Conservation (phyloP, 805 yeast genomes). For the Candida sanyiensis region DNA sequence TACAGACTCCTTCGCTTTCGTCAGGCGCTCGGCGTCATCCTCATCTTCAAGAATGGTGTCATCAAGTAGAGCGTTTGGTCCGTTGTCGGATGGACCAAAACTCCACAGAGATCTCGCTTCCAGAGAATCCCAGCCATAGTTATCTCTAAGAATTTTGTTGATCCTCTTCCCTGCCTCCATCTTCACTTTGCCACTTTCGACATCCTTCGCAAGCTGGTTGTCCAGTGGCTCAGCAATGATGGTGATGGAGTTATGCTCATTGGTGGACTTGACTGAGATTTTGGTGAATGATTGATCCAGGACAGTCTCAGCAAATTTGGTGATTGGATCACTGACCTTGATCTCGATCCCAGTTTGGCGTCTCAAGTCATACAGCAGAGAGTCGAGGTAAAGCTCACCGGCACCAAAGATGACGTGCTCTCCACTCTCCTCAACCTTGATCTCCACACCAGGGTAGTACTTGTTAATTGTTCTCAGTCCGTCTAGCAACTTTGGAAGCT, state of each 20-base stretch:
- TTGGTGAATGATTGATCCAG: conserved; percentile 59
- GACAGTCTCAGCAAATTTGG: conserved; percentile 75
- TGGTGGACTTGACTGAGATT: conserved; percentile 53
- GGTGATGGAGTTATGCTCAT: conserved; percentile 52
- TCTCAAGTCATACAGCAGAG: conserved; percentile 72
- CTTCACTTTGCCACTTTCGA: conserved; percentile 40
- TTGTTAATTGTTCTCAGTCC: conserved; percentile 59
- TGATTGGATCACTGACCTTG: conserved; percentile 79
- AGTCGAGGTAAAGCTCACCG: conserved; percentile 87
- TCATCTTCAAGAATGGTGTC: conserved; percentile 67
- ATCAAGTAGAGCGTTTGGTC: conserved; percentile 53
- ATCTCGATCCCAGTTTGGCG: conserved; percentile 54
- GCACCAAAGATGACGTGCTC: conserved; percentile 76
- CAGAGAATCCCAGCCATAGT: conserved; percentile 76
- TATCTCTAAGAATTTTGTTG: conserved; percentile 48
- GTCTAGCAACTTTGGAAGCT: conserved; percentile 65
- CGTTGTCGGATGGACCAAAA: conserved; percentile 53
- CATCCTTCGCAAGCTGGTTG: conserved; percentile 45
- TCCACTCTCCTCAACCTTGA: conserved; percentile 84
- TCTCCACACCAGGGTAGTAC: conserved; percentile 57
- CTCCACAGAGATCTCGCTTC: conserved; percentile 81
- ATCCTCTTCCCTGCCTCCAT: conserved; percentile 36
- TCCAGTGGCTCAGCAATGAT: conserved; percentile 73
- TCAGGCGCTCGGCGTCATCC: conserved; percentile 49
- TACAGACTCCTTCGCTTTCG: conserved; percentile 46